Percentiles rank a stretch among this genome's conserved stretches.
phyloP scores from a whole-genome alignment of 164 flowering plant genomes.

The Magnolia changhungtana region DNA sequence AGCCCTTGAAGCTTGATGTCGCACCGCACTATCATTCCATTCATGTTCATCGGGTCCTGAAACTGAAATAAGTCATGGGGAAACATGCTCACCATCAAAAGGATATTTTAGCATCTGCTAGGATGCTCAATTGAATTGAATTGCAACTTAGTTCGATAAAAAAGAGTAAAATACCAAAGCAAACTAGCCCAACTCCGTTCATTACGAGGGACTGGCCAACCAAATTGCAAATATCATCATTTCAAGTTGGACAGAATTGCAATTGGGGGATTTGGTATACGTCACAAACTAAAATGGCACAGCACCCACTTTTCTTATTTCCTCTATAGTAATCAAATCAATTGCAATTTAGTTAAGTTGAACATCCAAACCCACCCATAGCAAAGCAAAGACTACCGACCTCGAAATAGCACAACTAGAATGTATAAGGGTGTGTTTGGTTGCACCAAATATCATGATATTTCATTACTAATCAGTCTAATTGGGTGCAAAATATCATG shows the following conservation, averaged over 20 bases:
- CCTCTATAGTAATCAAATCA: not conserved
- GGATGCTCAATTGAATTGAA: not conserved
- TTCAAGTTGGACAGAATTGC: not conserved
- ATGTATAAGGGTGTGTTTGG: too few relatives aligned
- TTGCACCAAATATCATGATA: too few relatives aligned
- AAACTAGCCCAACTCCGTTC: not conserved
- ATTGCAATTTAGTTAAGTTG: not conserved
- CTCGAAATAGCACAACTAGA: too few relatives aligned
- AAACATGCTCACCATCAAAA: not conserved
- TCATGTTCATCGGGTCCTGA: constrained; percentile 67
- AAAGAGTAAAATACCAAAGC: not conserved
- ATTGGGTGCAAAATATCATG: too few relatives aligned
- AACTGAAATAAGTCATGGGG: not conserved
- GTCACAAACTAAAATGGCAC: not conserved
- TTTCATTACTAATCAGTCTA: too few relatives aligned
- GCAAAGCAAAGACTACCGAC: too few relatives aligned
- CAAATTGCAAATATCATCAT: not conserved
- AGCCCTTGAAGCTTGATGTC: constrained; percentile 82
- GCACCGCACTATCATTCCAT: constrained; percentile 46
- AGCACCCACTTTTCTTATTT: not conserved
- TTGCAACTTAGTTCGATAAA: not conserved
- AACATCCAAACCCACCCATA: too few relatives aligned
- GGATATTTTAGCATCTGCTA: not conserved
- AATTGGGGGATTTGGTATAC: not conserved
- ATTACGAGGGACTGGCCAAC: not conserved